A percentile compares a stretch with the other conserved stretches of the same genome.
Evolutionary conservation across 345 rosid species (phyloP).

Genomic region (Noccaea bulbosa): DNA sequence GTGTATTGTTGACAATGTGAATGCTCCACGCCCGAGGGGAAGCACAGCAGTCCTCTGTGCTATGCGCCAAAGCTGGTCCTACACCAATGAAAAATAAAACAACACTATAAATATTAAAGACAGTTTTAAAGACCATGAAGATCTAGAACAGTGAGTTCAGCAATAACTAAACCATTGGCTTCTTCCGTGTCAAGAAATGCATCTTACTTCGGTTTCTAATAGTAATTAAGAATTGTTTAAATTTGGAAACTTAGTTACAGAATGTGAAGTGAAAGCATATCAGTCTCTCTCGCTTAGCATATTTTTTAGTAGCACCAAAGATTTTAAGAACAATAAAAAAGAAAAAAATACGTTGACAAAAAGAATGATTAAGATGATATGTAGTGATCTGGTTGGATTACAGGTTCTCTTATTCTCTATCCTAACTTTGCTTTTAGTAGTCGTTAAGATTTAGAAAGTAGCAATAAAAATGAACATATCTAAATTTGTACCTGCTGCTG

Average conservation of each 20-base stretch:
- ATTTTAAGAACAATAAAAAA: neutral
- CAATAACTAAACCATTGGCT: slow-evolving; percentile 16
- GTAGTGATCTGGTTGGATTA: slow-evolving; percentile 17
- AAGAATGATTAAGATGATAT: slow-evolving; percentile 1
- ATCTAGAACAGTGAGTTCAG: slow-evolving; percentile 20
- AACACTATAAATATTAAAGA: slow-evolving; percentile 13
- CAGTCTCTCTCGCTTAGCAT: slow-evolving; percentile 2
- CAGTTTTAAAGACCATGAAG: slow-evolving; percentile 2
- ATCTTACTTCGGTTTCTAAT: slow-evolving; percentile 31
- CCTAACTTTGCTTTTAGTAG: slow-evolving; percentile 12
- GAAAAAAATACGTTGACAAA: neutral
- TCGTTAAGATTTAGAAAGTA: slow-evolving; percentile 4
- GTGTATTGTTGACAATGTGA: slow-evolving; percentile 88
- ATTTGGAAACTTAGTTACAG: neutral
- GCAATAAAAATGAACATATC: slow-evolving; percentile 21
- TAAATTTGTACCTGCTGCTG: slow-evolving; percentile 76
- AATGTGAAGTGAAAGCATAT: slow-evolving; percentile 18
- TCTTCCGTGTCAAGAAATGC: slow-evolving; percentile 23
- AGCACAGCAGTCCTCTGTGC: slow-evolving; percentile 97
- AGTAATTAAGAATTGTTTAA: slow-evolving; percentile 3
- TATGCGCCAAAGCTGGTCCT: slow-evolving; percentile 97
- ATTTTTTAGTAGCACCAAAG: slow-evolving; percentile 2
- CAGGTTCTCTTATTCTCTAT: slow-evolving; percentile 3
- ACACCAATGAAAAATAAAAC: slow-evolving; percentile 35
- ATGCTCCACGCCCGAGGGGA: slow-evolving; percentile 98